Conservation (phyloP, 495 filamentous ascomycete species). For the Aspergillus funiculosus region DNA sequence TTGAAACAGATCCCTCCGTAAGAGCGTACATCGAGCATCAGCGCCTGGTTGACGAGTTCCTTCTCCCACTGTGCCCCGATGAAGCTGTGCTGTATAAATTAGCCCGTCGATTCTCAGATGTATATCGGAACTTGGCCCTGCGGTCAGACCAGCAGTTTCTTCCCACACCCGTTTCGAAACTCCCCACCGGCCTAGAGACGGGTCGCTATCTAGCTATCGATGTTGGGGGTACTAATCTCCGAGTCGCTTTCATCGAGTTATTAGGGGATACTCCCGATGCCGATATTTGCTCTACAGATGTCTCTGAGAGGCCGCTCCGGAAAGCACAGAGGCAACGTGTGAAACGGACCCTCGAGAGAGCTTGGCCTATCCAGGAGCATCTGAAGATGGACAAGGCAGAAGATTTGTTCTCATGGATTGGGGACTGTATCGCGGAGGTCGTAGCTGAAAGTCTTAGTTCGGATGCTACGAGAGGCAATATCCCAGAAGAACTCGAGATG, state of each 20-base stretch:
- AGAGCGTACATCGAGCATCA: constrained; percentile 29
- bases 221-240: constrained; percentile 74
- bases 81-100: constrained; percentile 51
- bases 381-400: constrained; percentile 72
- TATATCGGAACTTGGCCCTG: constrained; percentile 58
- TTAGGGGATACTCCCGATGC: constrained; percentile 43
- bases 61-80: constrained; percentile 35
- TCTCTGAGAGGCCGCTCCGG: constrained; percentile 37
- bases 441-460: constrained; percentile 50
- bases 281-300: constrained; percentile 30
- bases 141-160: constrained; percentile 67
- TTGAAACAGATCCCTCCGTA: constrained; percentile 30
- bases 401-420: constrained; percentile 74
- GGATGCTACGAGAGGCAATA: constrained; percentile 37
- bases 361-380: constrained; percentile 75
- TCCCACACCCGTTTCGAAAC: constrained; percentile 69
- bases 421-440: constrained; percentile 66
- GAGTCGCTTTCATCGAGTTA: constrained; percentile 73
- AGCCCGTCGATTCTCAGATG: constrained; percentile 54
- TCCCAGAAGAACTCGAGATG: constrained; percentile 58
- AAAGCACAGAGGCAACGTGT: constrained; percentile 48
- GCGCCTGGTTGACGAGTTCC: constrained; percentile 34
- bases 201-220: constrained; percentile 74
- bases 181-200: constrained; percentile 56
- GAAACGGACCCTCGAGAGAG: constrained; percentile 57